Evolutionary conservation across 805 yeast species (phyloP).

Genomic region (Yamadazyma phyllophila): DNA sequence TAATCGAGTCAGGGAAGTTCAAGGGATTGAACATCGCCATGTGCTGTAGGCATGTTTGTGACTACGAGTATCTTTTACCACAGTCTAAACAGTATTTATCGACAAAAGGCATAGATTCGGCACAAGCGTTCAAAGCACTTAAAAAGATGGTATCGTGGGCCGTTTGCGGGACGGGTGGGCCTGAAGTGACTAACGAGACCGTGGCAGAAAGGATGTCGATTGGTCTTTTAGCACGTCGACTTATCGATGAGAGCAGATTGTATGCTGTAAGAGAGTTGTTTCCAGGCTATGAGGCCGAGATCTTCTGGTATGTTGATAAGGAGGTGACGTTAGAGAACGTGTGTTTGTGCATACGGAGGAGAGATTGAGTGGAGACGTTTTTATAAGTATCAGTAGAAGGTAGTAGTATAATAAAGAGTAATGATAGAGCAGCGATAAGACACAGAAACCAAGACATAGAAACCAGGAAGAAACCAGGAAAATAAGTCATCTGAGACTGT

Average conservation of each 20-base stretch:
- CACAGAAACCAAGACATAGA: no score
- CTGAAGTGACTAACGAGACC: constrained; percentile 5
- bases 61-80: constrained; percentile 52
- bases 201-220: constrained; percentile 49
- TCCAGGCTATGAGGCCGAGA: constrained; percentile 42
- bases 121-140: constrained; percentile 44
- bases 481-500: no score
- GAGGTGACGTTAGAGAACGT: constrained; percentile 71
- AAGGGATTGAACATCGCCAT: constrained; percentile 77
- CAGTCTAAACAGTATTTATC: constrained; percentile 42
- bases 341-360: constrained; percentile 37
- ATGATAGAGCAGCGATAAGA: no score
- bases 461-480: no score
- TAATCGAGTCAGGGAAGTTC: constrained; percentile 18
- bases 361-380: no score
- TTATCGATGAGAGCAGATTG: constrained; percentile 72
- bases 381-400: no score
- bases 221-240: constrained; percentile 68
- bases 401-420: no score
- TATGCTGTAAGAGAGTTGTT: constrained; percentile 38
- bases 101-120: constrained; percentile 29
- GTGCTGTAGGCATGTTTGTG: constrained; percentile 90
- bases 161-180: constrained; percentile 57
- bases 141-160: constrained; percentile 85
- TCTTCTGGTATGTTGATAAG: constrained; percentile 58